Conservation (phyloP, 768 basidiomycete genomes). For the Zangia roseola region DNA sequence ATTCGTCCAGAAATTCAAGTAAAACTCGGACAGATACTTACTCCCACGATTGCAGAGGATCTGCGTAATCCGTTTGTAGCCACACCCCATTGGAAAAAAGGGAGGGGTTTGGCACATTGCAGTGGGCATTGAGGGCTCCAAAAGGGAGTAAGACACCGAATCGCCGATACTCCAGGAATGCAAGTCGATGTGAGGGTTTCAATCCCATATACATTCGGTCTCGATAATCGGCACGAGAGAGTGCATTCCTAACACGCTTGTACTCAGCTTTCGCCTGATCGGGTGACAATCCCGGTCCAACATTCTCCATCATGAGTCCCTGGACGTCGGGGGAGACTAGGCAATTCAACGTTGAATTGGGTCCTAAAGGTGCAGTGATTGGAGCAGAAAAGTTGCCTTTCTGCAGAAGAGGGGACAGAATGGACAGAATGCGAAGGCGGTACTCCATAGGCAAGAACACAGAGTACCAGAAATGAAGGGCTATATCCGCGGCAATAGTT, state of each 20-base stretch:
- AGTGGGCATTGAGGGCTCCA: constrained; percentile 41
- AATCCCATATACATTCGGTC: constrained; percentile 41
- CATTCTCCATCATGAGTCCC: constrained; percentile 16
- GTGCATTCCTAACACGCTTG: constrained; percentile 34
- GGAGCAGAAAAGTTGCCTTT: not conserved
- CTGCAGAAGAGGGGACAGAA: constrained; percentile 20
- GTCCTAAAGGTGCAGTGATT: constrained; percentile 10
- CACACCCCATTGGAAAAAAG: constrained; percentile 48
- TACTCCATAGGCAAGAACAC: constrained; percentile 39
- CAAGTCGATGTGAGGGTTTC: constrained; percentile 44
- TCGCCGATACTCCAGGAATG: constrained; percentile 38
- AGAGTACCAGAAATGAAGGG: constrained; percentile 51
- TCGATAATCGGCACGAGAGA: constrained; percentile 39
- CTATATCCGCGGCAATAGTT: constrained; percentile 39
- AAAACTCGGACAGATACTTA: constrained; percentile 21
- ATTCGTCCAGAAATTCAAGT: not conserved
- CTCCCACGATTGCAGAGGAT: constrained; percentile 53
- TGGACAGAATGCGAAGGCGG: constrained; percentile 16
- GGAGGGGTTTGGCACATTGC: constrained; percentile 42
- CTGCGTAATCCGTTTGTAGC: constrained; percentile 40
- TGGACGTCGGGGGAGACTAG: constrained; percentile 4
- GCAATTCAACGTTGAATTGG: constrained; percentile 18
- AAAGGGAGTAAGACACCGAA: constrained; percentile 50
- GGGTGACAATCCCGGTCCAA: constrained; percentile 13
- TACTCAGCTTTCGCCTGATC: constrained; percentile 33